Evolutionary conservation across 2,329 filamentous ascomycete genomes (phyloP).

Genomic region (Aspergillus pseudoglaucus): DNA sequence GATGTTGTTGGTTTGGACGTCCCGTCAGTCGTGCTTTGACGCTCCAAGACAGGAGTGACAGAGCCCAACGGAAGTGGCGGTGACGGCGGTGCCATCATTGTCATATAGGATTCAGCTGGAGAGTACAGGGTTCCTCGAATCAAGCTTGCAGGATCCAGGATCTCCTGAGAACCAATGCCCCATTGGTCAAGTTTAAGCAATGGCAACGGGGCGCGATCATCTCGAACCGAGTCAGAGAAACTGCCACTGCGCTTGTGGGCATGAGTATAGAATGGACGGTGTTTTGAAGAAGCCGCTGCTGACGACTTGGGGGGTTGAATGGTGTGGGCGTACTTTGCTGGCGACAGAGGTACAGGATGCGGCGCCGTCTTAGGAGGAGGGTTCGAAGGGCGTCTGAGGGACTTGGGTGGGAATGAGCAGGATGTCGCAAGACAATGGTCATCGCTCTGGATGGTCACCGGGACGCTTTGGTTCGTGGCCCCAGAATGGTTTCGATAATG

Average conservation of each 20-base stretch:
- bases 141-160: slow-evolving; percentile 71
- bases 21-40: slow-evolving; percentile 24
- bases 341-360: slow-evolving; percentile 36
- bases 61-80: slow-evolving; percentile 29
- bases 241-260: slow-evolving; percentile 79
- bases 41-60: slow-evolving; percentile 17
- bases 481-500: slow-evolving; percentile 33
- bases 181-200: slow-evolving; percentile 39
- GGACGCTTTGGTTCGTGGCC: slow-evolving; percentile 29
- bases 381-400: slow-evolving; percentile 32
- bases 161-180: slow-evolving; percentile 46
- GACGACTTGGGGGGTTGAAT: slow-evolving; percentile 17
- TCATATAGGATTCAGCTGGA: slow-evolving; percentile 74
- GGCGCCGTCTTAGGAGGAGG: slow-evolving; percentile 29
- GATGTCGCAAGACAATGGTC: slow-evolving; percentile 53
- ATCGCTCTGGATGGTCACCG: slow-evolving; percentile 36
- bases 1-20: slow-evolving; percentile 20
- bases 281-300: slow-evolving; percentile 24
- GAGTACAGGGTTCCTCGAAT: slow-evolving; percentile 81
- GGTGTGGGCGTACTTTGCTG: slow-evolving; percentile 2
- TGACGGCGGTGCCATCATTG: slow-evolving; percentile 52
- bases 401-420: slow-evolving; percentile 52
- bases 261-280: slow-evolving; percentile 47
- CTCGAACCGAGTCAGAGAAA: slow-evolving; percentile 74
- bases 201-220: slow-evolving; percentile 53